Evolutionary conservation across 2,329 filamentous ascomycete genomes (phyloP), one percentile per base, ranked within the genome.

Genomic region (Didymella sp.): DNA sequence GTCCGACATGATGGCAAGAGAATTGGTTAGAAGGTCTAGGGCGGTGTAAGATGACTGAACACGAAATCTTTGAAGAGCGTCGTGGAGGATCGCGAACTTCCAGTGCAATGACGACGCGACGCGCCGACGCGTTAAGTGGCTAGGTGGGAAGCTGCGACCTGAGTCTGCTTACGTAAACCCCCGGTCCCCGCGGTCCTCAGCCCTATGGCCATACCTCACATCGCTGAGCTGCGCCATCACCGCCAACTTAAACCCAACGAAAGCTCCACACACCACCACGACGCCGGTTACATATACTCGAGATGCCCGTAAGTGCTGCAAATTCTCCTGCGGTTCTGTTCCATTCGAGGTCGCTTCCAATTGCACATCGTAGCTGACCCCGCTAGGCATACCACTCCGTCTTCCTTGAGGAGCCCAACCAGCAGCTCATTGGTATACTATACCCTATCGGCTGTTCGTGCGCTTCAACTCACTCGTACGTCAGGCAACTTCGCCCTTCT

Each of bases 361-460:
- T 56, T 37, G 37, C 31, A 35, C n/a, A 11, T 3, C 42, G 3
- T 30, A 42, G 57, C 67, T 70, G 42, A 72, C 49, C 27, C 47
- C 48, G n/a, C 51, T 68, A 96, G 92, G 94, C 94, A 80, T 98
- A 97, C 85, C 96, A 98, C 85, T 96, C 91, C 77, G 90, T 96
- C 84, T 97, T 97, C 87, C 87, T 88, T 77, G 81, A 94, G 86
- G 85, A 92, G 85, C 82, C 89, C 63, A 85, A 87, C 73, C 85
- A 88, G 66, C 85, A 86, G 71, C 73, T 87, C 68, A 87, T 88
- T 75, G 86, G 84, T 85, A 82, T 56, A 24, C 27, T 2, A 43
- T 25, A 25, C 19, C 37, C 30, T 17, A 25, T 35, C 45, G n/a
- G 1, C 44, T 24, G 27, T 11, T 19, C 30, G 6, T 21, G 7